Conservation (phyloP, 2,329 filamentous ascomycete genomes). For the Monilinia aucupariae region DNA sequence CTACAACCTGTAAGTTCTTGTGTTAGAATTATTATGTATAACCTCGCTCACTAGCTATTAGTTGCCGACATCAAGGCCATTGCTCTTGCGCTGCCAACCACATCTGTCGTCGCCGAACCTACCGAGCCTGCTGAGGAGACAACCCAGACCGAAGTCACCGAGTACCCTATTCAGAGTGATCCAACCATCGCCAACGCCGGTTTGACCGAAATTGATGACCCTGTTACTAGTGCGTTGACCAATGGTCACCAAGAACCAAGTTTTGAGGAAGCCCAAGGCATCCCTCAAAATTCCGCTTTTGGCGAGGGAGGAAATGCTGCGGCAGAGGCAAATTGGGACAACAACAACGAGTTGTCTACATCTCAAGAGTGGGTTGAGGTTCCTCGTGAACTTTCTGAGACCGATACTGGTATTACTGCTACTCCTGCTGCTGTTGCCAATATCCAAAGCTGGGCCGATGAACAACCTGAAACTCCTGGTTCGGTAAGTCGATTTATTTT, state of each 20-base stretch:
- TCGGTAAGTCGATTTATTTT: slow-evolving; percentile 40
- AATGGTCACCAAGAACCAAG: slow-evolving; percentile 43
- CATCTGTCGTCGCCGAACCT: slow-evolving; percentile 32
- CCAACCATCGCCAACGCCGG: slow-evolving; percentile 62
- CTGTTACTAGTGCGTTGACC: slow-evolving; percentile 37
- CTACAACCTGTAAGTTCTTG: slow-evolving; percentile 61
- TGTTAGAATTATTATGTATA: background rate
- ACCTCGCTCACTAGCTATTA: slow-evolving; percentile 32
- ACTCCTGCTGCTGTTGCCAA: slow-evolving; percentile 50
- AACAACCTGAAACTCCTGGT: slow-evolving; percentile 53
- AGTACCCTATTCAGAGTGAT: slow-evolving; percentile 48
- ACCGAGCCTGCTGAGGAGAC: slow-evolving; percentile 36
- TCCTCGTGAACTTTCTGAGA: slow-evolving; percentile 67
- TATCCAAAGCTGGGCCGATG: slow-evolving; percentile 76
- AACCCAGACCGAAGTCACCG: slow-evolving; percentile 31
- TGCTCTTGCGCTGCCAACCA: slow-evolving; percentile 49
- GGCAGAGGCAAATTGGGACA: slow-evolving; percentile 62
- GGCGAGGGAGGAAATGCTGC: slow-evolving; percentile 53
- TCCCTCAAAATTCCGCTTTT: slow-evolving; percentile 47
- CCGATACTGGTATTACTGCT: slow-evolving; percentile 59
- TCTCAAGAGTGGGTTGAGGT: slow-evolving; percentile 50
- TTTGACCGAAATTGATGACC: slow-evolving; percentile 59
- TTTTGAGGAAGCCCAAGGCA: slow-evolving; percentile 34
- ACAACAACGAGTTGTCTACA: slow-evolving; percentile 33
- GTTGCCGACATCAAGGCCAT: slow-evolving; percentile 55